phyloP scores from a whole-genome alignment of 1,139 yeast species.

The Hansenula lynferdii region DNA sequence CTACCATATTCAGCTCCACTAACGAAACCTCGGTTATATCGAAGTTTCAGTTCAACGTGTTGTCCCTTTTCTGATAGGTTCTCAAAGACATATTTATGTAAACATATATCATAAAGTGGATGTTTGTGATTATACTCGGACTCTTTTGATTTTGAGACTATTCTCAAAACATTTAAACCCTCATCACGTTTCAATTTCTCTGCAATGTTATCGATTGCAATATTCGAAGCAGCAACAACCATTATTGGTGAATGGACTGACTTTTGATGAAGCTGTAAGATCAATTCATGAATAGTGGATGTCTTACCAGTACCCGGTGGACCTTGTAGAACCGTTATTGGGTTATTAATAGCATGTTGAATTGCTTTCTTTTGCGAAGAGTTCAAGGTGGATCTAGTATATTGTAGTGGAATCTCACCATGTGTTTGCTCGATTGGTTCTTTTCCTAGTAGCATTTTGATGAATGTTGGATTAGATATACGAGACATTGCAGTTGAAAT shows the following conservation, averaged over 20 bases:
- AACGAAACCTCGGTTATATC: constrained; percentile 33
- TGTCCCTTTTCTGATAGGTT: constrained; percentile 41
- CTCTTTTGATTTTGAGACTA: constrained; percentile 58
- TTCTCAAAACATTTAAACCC: constrained; percentile 46
- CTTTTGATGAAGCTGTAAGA: constrained; percentile 52
- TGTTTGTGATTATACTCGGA: constrained; percentile 52
- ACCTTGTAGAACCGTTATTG: constrained; percentile 61
- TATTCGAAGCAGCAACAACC: constrained; percentile 73
- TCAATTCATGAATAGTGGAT: constrained; percentile 60
- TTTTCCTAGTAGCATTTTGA: constrained; percentile 54
- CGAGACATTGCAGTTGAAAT: constrained; percentile 61
- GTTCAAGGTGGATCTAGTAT: constrained; percentile 45
- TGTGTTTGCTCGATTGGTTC: constrained; percentile 54
- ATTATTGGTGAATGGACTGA: constrained; percentile 57
- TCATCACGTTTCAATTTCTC: constrained; percentile 55
- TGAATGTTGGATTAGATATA: constrained; percentile 51
- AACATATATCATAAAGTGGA: constrained; percentile 52
- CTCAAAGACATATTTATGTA: constrained; percentile 55
- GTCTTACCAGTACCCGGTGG: constrained; percentile 74
- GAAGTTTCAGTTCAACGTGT: constrained; percentile 38
- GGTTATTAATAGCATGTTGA: constrained; percentile 63
- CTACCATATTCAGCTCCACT: constrained; percentile 46
- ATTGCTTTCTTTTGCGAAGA: constrained; percentile 64
- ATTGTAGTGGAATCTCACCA: constrained; percentile 49
- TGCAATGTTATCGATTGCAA: constrained; percentile 74